Conservation (phyloP, 768 basidiomycete genomes). For the Suillus alpinus region DNA sequence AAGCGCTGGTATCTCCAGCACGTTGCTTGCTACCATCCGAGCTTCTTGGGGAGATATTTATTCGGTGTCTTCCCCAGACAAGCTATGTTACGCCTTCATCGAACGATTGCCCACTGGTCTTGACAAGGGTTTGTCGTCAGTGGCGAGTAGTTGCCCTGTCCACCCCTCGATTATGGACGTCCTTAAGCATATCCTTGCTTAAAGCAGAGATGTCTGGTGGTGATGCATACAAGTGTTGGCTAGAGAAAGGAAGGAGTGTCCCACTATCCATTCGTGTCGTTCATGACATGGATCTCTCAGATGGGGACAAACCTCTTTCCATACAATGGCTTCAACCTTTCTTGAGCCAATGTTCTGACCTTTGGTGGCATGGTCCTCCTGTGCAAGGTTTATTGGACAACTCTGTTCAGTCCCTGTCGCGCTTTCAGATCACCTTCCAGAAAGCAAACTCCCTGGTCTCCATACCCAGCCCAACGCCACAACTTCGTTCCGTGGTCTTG, state of each 20-base stretch:
- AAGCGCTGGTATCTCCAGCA: slow-evolving; percentile 19
- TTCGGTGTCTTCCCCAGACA: slow-evolving; percentile 22
- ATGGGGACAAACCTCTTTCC: slow-evolving; percentile 7
- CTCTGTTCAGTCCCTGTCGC: slow-evolving; percentile 11
- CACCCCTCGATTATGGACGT: slow-evolving; percentile 32
- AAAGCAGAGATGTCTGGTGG: slow-evolving; percentile 12
- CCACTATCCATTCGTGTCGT: slow-evolving; percentile 23
- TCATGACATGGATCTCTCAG: slow-evolving; percentile 19
- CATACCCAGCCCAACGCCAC: slow-evolving; percentile 15
- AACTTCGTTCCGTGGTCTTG: slow-evolving; percentile 19
- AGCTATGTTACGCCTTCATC: slow-evolving; percentile 23
- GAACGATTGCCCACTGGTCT: slow-evolving; percentile 22
- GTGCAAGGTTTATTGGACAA: slow-evolving; percentile 17
- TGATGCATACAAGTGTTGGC: slow-evolving; percentile 22
- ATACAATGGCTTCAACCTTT: slow-evolving; percentile 23
- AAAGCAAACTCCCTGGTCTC: slow-evolving; percentile 12
- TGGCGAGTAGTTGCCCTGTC: slow-evolving; percentile 30
- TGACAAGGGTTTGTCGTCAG: slow-evolving; percentile 26
- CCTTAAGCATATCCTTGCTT: slow-evolving; percentile 22
- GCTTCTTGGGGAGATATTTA: slow-evolving; percentile 29
- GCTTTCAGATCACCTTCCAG: slow-evolving; percentile 19
- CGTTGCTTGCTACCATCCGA: slow-evolving; percentile 25
- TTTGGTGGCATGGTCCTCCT: slow-evolving; percentile 32
- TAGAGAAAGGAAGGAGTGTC: slow-evolving; percentile 28
- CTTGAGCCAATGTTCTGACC: slow-evolving; percentile 21